These are phyloP conservation scores for Talaromyces stipitatus DNA, from an alignment of 495 filamentous ascomycete species.

Conservation along the genomic window DNA sequence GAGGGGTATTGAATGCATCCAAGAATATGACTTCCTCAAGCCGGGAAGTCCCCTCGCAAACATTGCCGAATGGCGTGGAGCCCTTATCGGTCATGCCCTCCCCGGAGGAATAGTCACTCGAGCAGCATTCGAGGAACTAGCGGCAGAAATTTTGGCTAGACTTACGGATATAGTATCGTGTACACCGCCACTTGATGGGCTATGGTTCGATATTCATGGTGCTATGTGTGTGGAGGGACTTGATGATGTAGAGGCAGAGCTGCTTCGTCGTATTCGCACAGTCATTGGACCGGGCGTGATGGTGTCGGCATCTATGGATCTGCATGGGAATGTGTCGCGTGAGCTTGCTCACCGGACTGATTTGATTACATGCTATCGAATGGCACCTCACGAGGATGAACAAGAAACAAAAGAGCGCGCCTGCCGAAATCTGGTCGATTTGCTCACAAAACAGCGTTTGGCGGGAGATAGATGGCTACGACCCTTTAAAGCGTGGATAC, in stretches of 20 bases:
- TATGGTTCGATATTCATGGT: slow-evolving; percentile 55
- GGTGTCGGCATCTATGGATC: slow-evolving; percentile 50
- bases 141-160: slow-evolving; percentile 37
- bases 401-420: slow-evolving; percentile 47
- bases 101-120: slow-evolving; percentile 45
- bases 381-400: slow-evolving; percentile 46
- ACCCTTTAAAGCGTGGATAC: slow-evolving; percentile 50
- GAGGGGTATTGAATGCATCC: slow-evolving; percentile 36
- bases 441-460: slow-evolving; percentile 18
- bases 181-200: slow-evolving; percentile 29
- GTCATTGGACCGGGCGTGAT: slow-evolving; percentile 41
- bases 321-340: slow-evolving; percentile 50
- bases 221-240: slow-evolving; percentile 50
- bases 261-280: slow-evolving; percentile 37
- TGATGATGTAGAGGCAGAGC: slow-evolving; percentile 44
- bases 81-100: slow-evolving; percentile 47
- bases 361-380: slow-evolving; percentile 50
- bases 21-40: slow-evolving; percentile 40
- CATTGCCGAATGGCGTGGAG: slow-evolving; percentile 41
- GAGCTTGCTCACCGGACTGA: slow-evolving; percentile 43
- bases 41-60: slow-evolving; percentile 30
- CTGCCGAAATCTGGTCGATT: slow-evolving; percentile 41
- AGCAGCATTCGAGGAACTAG: slow-evolving; percentile 39
- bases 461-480: slow-evolving; percentile 1
- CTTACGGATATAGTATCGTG: slow-evolving; percentile 26